Evolutionary conservation across 495 filamentous ascomycete species (phyloP).

Genomic region (Annulohypoxylon stygium): DNA sequence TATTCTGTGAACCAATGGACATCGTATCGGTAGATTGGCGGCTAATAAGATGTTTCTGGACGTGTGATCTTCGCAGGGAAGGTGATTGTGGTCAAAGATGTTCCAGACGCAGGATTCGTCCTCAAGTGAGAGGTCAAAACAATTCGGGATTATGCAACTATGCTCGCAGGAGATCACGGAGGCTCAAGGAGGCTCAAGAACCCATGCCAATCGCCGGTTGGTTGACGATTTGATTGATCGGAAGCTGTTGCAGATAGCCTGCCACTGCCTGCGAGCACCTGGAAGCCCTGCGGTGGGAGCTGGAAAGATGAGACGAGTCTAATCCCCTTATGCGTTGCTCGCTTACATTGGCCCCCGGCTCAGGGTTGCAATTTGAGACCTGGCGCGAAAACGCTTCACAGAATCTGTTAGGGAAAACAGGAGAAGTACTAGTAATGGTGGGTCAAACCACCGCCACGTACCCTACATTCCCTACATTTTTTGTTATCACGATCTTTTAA

Average conservation of each 20-base stretch:
- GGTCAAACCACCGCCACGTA: slow-evolving; percentile 47
- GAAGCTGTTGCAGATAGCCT: slow-evolving; percentile 12
- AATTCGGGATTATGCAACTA: slow-evolving; percentile 46
- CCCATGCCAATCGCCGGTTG: slow-evolving; percentile 16
- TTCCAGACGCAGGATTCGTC: slow-evolving; percentile 48
- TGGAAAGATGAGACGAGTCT: slow-evolving; percentile 46
- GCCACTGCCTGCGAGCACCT: slow-evolving; percentile 6
- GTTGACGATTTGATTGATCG: slow-evolving; percentile 26
- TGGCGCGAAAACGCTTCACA: slow-evolving; percentile 40
- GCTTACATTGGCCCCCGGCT: slow-evolving; percentile 35
- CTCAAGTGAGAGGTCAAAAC: slow-evolving; percentile 43
- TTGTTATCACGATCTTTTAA: slow-evolving; percentile 26
- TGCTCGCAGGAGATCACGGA: slow-evolving; percentile 37
- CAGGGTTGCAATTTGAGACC: slow-evolving; percentile 44
- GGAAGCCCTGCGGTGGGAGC: slow-evolving; percentile 26
- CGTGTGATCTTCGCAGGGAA: slow-evolving; percentile 50
- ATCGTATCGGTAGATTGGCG: slow-evolving; percentile 28
- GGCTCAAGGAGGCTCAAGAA: slow-evolving; percentile 38
- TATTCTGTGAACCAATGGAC: slow-evolving; percentile 37
- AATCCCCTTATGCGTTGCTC: slow-evolving; percentile 39
- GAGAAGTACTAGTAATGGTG: slow-evolving; percentile 44
- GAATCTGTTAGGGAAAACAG: slow-evolving; percentile 46
- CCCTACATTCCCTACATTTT: slow-evolving; percentile 18
- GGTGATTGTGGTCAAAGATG: slow-evolving; percentile 36
- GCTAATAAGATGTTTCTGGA: slow-evolving; percentile 39